Conservation (phyloP, 148 eudicot species). For the Rhododendron simsii region DNA sequence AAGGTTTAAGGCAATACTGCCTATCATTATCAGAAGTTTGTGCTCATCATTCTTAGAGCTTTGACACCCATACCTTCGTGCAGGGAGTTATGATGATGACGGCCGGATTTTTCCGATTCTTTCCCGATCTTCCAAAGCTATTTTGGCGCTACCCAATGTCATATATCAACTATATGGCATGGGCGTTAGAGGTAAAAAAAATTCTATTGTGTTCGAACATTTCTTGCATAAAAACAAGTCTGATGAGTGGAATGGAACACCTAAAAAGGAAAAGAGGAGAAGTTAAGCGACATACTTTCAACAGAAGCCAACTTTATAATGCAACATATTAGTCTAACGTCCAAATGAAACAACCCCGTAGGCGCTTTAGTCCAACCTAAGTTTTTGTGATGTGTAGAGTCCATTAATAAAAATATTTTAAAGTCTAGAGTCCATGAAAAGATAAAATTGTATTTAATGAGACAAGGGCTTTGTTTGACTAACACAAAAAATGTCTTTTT, state of each 20-base stretch:
- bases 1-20: not conserved
- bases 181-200: conserved; percentile 63
- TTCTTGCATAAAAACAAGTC: not conserved
- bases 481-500: no score
- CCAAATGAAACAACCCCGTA: no score
- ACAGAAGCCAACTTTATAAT: not conserved
- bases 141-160: conserved; percentile 90
- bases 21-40: not conserved
- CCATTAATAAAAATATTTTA: no score
- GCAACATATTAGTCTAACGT: not conserved
- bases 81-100: conserved; percentile 96
- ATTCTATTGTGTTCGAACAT: not conserved
- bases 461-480: no score
- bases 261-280: not conserved
- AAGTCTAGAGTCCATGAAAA: no score
- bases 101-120: conserved; percentile 76
- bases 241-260: not conserved
- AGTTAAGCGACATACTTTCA: not conserved
- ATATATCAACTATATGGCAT: conserved; percentile 62
- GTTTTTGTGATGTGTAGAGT: no score
- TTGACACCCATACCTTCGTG: conserved; percentile 1
- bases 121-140: conserved; percentile 76
- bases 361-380: no score
- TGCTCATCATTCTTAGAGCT: not conserved
- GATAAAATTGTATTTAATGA: no score